phyloP scores from a whole-genome alignment of 208 protist species.

The Porcisia deanei region DNA sequence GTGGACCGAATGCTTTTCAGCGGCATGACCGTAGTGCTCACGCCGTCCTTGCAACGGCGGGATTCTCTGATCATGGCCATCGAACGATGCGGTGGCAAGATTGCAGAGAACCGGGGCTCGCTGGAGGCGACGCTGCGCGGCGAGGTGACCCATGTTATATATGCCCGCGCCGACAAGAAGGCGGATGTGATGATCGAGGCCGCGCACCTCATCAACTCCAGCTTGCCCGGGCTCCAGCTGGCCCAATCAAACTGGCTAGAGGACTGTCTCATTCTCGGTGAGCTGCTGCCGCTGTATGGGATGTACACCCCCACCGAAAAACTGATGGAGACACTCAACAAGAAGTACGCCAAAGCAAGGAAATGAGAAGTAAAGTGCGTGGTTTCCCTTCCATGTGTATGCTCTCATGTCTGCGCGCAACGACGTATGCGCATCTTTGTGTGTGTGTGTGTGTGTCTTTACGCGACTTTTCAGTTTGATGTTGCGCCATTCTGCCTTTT shows the following conservation, averaged over 20 bases:
- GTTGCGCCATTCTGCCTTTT: background rate
- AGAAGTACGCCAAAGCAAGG: conserved; percentile 56
- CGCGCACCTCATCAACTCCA: conserved; percentile 41
- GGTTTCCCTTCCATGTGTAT: background rate
- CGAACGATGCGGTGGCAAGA: conserved; percentile 59
- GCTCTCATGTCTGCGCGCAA: background rate
- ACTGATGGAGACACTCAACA: conserved; percentile 79
- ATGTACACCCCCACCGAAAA: conserved; percentile 81
- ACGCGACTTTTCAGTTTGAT: background rate
- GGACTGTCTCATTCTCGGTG: conserved; percentile 84
- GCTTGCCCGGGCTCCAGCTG: conserved; percentile 66
- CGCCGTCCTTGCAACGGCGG: conserved; percentile 53
- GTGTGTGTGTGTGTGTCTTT: background rate
- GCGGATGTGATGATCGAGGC: conserved; percentile 66
- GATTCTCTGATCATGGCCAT: conserved; percentile 38
- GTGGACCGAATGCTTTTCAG: conserved; percentile 79
- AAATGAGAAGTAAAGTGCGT: conserved; percentile 8
- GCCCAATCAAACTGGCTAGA: conserved; percentile 76
- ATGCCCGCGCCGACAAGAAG: conserved; percentile 82
- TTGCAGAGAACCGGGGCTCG: conserved; percentile 37
- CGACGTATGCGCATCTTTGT: background rate
- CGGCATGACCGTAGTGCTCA: conserved; percentile 62
- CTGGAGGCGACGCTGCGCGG: conserved; percentile 43
- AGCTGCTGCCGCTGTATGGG: conserved; percentile 66
- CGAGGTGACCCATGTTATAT: conserved; percentile 80